Evolutionary conservation across 1,284 basidiomycete species (phyloP).

Genomic region (Heterobasidion parviporum): DNA sequence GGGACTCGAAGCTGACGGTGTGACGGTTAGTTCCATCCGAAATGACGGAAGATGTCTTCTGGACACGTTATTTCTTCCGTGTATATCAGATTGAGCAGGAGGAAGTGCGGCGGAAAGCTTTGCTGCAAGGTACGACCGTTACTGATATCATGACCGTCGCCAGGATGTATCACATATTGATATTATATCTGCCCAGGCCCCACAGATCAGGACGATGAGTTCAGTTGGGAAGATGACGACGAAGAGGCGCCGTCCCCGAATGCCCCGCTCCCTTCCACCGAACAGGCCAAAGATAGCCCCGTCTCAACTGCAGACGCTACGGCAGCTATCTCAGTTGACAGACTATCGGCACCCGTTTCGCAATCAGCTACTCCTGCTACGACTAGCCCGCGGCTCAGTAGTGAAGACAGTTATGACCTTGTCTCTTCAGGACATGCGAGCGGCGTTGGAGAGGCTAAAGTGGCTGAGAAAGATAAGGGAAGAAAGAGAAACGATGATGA

Average conservation of each 20-base stretch:
- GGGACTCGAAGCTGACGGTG: neutral
- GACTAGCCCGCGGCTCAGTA: slow-evolving; percentile 49
- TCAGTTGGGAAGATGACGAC: slow-evolving; percentile 78
- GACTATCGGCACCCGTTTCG: slow-evolving; percentile 19
- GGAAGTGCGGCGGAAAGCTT: slow-evolving; percentile 72
- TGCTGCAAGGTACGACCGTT: slow-evolving; percentile 59
- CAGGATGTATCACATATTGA: neutral
- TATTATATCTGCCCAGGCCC: slow-evolving; percentile 28
- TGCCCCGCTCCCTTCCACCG: slow-evolving; percentile 10
- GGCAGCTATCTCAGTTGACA: slow-evolving; percentile 9
- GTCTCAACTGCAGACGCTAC: neutral
- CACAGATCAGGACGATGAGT: slow-evolving; percentile 62
- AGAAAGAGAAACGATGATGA: slow-evolving; percentile 24
- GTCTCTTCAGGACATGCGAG: slow-evolving; percentile 41
- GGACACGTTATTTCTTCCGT: slow-evolving; percentile 90
- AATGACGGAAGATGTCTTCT: slow-evolving; percentile 69
- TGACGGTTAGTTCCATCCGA: slow-evolving; percentile 55
- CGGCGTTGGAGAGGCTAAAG: neutral
- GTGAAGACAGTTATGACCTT: slow-evolving; percentile 69
- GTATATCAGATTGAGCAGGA: slow-evolving; percentile 79
- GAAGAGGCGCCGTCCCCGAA: slow-evolving; percentile 36
- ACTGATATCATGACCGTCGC: neutral
- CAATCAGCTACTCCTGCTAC: slow-evolving; percentile 27
- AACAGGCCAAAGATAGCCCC: neutral
- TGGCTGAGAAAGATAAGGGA: slow-evolving; percentile 3